Base-by-base conservation (phyloP, 139 green algal genomes). In the Closterium sp. region DNA sequence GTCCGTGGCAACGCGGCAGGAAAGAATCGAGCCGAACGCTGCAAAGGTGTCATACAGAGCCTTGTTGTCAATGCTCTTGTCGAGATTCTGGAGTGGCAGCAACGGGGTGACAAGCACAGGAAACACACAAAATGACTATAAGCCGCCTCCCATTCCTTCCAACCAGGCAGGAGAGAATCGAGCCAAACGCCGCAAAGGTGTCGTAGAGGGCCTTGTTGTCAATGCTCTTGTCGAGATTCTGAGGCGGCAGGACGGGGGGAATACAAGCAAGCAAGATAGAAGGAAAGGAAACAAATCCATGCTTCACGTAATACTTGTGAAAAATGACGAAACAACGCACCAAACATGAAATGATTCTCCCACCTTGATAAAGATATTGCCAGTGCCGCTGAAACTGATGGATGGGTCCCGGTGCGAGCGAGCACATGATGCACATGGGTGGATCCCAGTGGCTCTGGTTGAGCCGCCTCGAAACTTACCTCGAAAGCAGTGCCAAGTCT, bases 151-250 rank as follows among this genome's bases (percentile, higher is more conserved):
- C n/a, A n/a, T n/a, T n/a, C n/a, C n/a, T n/a, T n/a, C n/a, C n/a
- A 22, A 24, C 62, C n/a, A n/a, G 62, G 92, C 89, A 96, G 4
- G 95, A 96, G 13, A 94, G 90, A 90, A 97, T 96, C 30, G 34
- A 92, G 11, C 95, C 95, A 38, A 97, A 97, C 42, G 91, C 86
- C 9, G 89, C 32, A 86, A 97, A 97, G 31, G 95, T 97, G 90
- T 97, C 95, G 38, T 96, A 70, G 29, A 96, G 94, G 30, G 95
- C 95, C 90, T 96, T 96, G 95, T 96, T 95, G 93, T 96, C 92
- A 42, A 96, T 96, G 27, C 31, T 70, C 92, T 95, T 95, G 94
- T 96, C 95, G 22, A 96, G 92, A 94, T 96, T 96, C 94, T 94
- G 92, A 27, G 2, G 1, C n/a, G n/a, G n/a, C n/a, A n/a, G 28